Evolutionary conservation across 768 basidiomycete genomes (phyloP).

Genomic region (Hypholoma sublateritium): DNA sequence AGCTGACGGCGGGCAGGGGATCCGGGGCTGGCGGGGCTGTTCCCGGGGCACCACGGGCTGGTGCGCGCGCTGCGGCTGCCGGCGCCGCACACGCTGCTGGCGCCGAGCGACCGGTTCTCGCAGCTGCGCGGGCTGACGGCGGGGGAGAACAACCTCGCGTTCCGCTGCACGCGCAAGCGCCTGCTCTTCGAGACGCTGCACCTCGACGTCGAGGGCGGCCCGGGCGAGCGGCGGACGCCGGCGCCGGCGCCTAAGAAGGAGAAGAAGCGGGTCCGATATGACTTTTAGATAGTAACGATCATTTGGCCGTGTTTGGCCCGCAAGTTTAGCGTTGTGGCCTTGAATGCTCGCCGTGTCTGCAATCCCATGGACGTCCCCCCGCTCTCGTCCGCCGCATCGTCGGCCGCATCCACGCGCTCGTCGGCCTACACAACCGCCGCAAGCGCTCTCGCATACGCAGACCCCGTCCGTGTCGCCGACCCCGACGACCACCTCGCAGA

Average conservation of each 20-base stretch:
- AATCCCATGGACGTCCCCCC: conserved; percentile 45
- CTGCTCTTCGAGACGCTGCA: conserved; percentile 91
- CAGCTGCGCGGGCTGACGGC: conserved; percentile 75
- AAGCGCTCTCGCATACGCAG: conserved; percentile 57
- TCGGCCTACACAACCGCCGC: conserved; percentile 77
- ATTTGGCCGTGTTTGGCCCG: conserved; percentile 17
- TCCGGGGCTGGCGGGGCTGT: conserved; percentile 69
- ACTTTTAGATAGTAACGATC: conserved; percentile 19
- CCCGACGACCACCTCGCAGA: conserved; percentile 66
- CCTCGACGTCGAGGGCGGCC: conserved; percentile 83
- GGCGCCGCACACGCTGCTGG: conserved; percentile 65
- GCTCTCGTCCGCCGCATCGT: conserved; percentile 71
- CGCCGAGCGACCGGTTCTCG: conserved; percentile 83
- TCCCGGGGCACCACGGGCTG: conserved; percentile 86
- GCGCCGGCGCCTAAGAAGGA: conserved; percentile 30
- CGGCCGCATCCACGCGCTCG: conserved; percentile 70
- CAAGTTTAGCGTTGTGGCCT: neutral
- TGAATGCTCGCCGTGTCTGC: conserved; percentile 43
- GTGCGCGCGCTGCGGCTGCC: conserved; percentile 79
- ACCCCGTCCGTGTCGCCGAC: conserved; percentile 69
- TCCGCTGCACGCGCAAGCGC: conserved; percentile 87
- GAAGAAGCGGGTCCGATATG: conserved; percentile 41
- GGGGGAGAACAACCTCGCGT: conserved; percentile 95
- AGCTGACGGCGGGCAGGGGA: conserved; percentile 51
- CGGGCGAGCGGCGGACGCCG: conserved; percentile 67